Evolutionary conservation across 345 rosid species (phyloP), one percentile per base, ranked within the genome.

Genomic region (Nasturtium officinale): DNA sequence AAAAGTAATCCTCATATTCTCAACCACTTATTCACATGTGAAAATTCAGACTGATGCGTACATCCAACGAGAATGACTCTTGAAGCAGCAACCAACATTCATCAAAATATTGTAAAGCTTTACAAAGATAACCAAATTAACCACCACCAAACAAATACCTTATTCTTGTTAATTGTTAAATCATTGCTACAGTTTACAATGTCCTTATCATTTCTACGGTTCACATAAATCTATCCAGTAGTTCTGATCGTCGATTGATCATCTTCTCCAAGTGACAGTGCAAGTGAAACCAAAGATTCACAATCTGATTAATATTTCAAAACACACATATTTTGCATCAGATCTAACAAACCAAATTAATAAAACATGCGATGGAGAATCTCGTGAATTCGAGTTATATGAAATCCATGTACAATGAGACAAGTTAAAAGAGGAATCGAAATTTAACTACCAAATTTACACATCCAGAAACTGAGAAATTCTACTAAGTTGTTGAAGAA

Each of bases 391-490:
- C 25, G 51, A 74, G 52, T 23, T 61, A 33, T 58, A 46, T 28
- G 10, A 0, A 8, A 28, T 42, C 45, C 57, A 67, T 68, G 46
- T 61, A 75, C 69, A 61, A 61, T 3, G 70, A 62, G 26, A 25
- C 3, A n/a, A n/a, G n/a, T n/a, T 13, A 13, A 25, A 37, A 57
- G 58, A 51, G 38, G n/a, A 58, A 25, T 23, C 13, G 48, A 70
- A 56, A 58, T 65, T 48, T 42, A 77, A 11, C 72, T 57, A 77
- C 20, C 58, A 10, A 9, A 63, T 64, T 77, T 77, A 70, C 67
- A 70, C 71, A 70, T 29, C 59, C 55, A 68, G 50, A 61, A 69
- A 76, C 51, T 62, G 28, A 76, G 10, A 13, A 61, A 61, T 23
- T 35, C 71, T 63, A 69, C 51, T 28, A 16, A 42, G 6, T 75